Base-by-base conservation (phyloP, 2,329 filamentous ascomycete species). In the Penicillium sp. region DNA sequence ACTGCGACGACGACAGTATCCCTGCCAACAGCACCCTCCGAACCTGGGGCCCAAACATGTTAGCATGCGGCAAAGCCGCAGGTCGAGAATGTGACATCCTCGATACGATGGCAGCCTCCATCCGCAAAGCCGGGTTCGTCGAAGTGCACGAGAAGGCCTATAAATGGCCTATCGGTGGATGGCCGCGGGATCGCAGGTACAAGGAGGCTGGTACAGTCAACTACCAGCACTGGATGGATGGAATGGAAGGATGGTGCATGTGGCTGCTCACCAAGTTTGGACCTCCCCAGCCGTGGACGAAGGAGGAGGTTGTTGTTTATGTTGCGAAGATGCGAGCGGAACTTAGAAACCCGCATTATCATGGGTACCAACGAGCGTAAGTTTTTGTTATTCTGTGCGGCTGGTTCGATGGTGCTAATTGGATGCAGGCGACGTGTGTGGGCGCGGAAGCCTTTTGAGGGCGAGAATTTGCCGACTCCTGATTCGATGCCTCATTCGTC, bases 191-290 rank as follows among this genome's bases (percentile, higher is more conserved):
- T 50, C 57, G 58, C 13, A 59, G 55, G 14, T 63, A 68, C 47
- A 71, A 72, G 37, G 63, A 71, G 52, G 66, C 85, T 1, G 83
- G 82, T 3, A 53, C 59, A 5, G 77, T 64, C 43, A 63, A 65
- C 31, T 53, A 54, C 33, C 61, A 63, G 27, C 67, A 70, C 21
- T 70, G 68, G 68, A 60, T 64, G 39, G 57, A 62, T 37, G 68
- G 68, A 5, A 61, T 70, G 52, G 68, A 70, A 47, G 68, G 68
- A 4, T 70, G 64, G 61, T 65, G 63, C 8, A 68, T 70, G 67
- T 70, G 63, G 58, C 55, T 70, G n/a, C 57, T 70, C 26, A 70
- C 65, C 8, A 69, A 63, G 11, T 63, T 52, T 16, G 58, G 60
- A 24, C 24, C 39, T 14, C 60, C 60, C 1, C 26, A 19, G 45